phyloP scores from a whole-genome alignment of 306 rosid species.

The Quercus engelmannii region DNA sequence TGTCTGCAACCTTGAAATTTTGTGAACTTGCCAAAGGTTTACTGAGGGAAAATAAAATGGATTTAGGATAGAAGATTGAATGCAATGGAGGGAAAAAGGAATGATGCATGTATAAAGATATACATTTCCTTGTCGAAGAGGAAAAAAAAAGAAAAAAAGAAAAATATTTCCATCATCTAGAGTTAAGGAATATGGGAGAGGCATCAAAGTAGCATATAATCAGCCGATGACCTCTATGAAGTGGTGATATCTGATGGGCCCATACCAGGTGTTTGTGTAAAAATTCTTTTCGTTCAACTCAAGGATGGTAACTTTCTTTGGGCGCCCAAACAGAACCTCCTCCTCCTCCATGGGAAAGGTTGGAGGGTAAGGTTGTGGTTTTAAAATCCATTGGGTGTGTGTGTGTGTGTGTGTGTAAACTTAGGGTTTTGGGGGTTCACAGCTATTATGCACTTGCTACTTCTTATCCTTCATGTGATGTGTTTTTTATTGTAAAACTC shows the following conservation, averaged over 20 bases:
- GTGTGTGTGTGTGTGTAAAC: too few relatives aligned
- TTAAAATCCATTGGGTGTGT: too few relatives aligned
- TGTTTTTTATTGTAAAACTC: conserved; percentile 3
- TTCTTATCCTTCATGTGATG: background rate
- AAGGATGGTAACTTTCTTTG: too few relatives aligned
- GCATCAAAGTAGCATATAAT: background rate
- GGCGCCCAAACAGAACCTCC: too few relatives aligned
- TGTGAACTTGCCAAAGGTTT: background rate
- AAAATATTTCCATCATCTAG: background rate
- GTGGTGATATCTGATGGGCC: too few relatives aligned
- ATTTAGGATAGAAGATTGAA: background rate
- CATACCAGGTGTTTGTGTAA: too few relatives aligned
- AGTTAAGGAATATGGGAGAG: background rate
- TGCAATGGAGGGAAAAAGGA: background rate
- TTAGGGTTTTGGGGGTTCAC: background rate
- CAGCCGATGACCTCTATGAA: too few relatives aligned
- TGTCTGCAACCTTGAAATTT: background rate
- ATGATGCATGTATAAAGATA: background rate
- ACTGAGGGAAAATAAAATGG: background rate
- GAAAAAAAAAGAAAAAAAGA: too few relatives aligned
- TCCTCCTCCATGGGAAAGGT: too few relatives aligned
- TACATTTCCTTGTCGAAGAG: too few relatives aligned
- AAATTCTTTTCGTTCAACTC: too few relatives aligned
- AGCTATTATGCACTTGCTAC: background rate
- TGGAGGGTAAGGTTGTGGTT: too few relatives aligned